Conservation (phyloP, 2,329 filamentous ascomycete species). For the Diaporthe sp. region DNA sequence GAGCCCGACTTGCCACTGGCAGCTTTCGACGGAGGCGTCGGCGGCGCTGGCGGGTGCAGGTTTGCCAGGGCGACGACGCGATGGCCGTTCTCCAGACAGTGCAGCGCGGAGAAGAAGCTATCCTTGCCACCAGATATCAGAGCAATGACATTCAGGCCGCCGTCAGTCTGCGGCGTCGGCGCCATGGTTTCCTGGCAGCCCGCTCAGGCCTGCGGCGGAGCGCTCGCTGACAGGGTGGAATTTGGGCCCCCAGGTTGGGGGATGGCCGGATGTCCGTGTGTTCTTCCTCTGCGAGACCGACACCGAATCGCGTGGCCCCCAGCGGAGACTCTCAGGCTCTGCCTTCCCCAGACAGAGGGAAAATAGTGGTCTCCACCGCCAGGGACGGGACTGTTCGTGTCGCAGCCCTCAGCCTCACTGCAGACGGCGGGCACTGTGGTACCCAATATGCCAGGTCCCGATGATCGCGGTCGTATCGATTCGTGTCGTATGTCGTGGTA, state of each 20-base stretch:
- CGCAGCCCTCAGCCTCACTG: slow-evolving; percentile 21
- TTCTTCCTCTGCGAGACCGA: slow-evolving; percentile 1
- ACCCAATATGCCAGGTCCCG: slow-evolving; percentile 36
- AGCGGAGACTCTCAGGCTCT: slow-evolving; percentile 7
- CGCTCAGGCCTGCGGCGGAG: background rate
- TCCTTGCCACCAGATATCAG: slow-evolving; percentile 97
- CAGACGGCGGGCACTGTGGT: slow-evolving; percentile 8
- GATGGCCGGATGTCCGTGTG: slow-evolving; percentile 16
- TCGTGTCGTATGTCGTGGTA: slow-evolving; percentile 31
- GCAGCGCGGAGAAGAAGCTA: slow-evolving; percentile 92
- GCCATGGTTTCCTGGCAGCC: slow-evolving; percentile 6
- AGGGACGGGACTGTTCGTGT: slow-evolving; percentile 3
- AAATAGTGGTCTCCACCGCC: background rate
- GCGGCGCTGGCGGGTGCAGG: slow-evolving; percentile 71
- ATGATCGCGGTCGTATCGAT: slow-evolving; percentile 22
- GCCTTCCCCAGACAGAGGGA: background rate
- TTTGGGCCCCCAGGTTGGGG: background rate
- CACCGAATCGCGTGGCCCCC: background rate
- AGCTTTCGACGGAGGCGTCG: slow-evolving; percentile 19
- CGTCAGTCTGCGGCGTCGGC: slow-evolving; percentile 39
- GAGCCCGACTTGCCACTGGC: background rate
- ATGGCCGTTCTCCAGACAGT: slow-evolving; percentile 90
- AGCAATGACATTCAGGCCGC: slow-evolving; percentile 83
- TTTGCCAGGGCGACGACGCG: slow-evolving; percentile 90
- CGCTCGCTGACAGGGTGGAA: background rate